Base-by-base conservation (phyloP, 2,329 filamentous ascomycete species). In the Plectosphaerella cucumerina region DNA sequence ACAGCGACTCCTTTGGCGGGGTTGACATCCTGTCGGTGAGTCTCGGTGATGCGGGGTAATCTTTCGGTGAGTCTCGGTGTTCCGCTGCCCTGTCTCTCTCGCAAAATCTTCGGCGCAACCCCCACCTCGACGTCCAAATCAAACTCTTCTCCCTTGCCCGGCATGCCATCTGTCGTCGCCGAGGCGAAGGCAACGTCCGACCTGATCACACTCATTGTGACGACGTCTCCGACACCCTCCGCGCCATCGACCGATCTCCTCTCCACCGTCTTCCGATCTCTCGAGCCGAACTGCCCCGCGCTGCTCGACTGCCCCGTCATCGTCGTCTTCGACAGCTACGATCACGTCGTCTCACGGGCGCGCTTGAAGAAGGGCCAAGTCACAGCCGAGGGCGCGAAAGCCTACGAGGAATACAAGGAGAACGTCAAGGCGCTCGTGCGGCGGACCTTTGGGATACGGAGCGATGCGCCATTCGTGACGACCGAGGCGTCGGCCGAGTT, bases 141-240 rank as follows among this genome's bases (percentile, higher is more conserved):
- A 21, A 42, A 20, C 18, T 20, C 39, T 18, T 6, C 4, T 11
- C 12, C n/a, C 39, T 18, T 17, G 18, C 39, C 14, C 10, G 39
- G 12, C 18, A 18, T 42, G 14, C 35, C 35, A 15, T 10, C 17
- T 17, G 18, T 12, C 20, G 31, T 15, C 21, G 18, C 12, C 20
- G 31, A 20, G 10, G 3, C 18, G 35, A 45, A 18, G 45, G 8
- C 44, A 44, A n/a, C 12, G 54, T 12, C 51, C 42, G 51, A 58
- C 8, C 39, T 60, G 21, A 42, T 77, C 34, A 76, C 73, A 0
- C 60, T 77, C 47, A 70, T 81, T 45, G 70, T 82, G 55, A 81
- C 78, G 1, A 81, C 78, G 0, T 81, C 78, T 3, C 72, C 78
- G 1, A 81, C 78, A 0, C 78, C 78, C 0, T 81, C 78, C 1